phyloP scores from a whole-genome alignment of 2,329 filamentous ascomycete species.

The Xylaria sp. region DNA sequence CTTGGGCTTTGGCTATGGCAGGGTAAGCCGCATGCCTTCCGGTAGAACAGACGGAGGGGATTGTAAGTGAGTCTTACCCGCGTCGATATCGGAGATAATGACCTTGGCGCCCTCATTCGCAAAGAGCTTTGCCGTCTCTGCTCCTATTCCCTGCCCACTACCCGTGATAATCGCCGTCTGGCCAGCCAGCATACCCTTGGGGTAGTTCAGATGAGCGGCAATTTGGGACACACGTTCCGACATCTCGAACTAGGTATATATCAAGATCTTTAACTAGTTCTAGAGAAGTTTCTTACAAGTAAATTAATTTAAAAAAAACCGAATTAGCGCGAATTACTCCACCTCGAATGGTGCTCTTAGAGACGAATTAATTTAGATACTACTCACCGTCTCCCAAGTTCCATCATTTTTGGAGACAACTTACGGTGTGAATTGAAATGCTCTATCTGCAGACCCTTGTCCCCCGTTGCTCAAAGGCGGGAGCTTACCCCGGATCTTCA shows the following conservation, averaged over 20 bases:
- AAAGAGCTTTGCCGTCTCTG: constrained; percentile 83
- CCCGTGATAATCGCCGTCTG: constrained; percentile 91
- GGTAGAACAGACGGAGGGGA: neutral
- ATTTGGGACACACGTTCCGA: constrained; percentile 76
- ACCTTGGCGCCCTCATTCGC: constrained; percentile 90
- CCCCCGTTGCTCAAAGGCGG: neutral
- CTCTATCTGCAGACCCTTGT: no score
- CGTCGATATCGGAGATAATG: constrained; percentile 85
- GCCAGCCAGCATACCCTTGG: constrained; percentile 79
- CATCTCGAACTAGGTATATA: constrained; percentile 49
- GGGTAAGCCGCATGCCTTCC: constrained; percentile 19
- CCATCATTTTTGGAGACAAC: neutral
- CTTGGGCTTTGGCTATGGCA: constrained; percentile 71
- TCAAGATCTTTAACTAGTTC: neutral
- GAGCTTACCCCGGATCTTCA: constrained; percentile 20
- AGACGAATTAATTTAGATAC: neutral
- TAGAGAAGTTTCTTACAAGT: neutral
- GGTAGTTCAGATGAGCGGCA: constrained; percentile 82
- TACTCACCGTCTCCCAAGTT: neutral
- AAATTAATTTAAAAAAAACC: neutral
- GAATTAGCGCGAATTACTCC: neutral
- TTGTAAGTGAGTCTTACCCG: constrained; percentile 57
- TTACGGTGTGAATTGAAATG: neutral
- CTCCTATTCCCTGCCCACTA: constrained; percentile 87
- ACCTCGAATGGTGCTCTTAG: neutral